Conservation (phyloP, 2,329 filamentous ascomycete species). For the Rutstroemia sp. region DNA sequence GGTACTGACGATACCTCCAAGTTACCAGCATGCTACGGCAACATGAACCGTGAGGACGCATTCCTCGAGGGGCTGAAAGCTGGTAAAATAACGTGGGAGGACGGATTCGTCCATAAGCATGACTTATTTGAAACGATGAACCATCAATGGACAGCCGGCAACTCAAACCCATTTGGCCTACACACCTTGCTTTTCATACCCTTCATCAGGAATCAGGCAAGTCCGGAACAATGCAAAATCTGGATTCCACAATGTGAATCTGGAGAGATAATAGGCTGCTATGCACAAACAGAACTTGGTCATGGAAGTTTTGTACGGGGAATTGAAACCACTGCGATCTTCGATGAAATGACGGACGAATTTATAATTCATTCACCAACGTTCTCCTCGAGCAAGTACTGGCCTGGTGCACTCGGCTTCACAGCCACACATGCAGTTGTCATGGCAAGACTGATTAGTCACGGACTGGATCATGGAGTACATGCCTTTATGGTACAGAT, state of each 20-base stretch:
- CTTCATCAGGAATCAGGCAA: conserved; percentile 8
- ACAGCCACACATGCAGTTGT: conserved; percentile 28
- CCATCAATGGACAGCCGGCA: conserved; percentile 4
- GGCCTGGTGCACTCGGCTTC: conserved; percentile 25
- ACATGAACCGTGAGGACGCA: conserved; percentile 7
- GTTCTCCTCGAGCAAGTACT: conserved; percentile 27
- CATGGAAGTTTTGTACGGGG: conserved; percentile 29
- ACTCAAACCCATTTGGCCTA: conserved; percentile 10
- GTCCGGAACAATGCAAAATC: conserved; percentile 7
- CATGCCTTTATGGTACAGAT: not conserved
- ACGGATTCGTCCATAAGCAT: conserved; percentile 7
- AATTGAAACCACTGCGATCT: conserved; percentile 30
- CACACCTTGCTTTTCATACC: not conserved
- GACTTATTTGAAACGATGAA: conserved; percentile 8
- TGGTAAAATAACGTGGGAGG: conserved; percentile 9
- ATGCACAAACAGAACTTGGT: conserved; percentile 29
- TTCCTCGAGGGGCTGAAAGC: conserved; percentile 10
- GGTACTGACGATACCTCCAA: conserved; percentile 9
- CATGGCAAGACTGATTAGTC: conserved; percentile 27
- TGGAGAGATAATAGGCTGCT: conserved; percentile 26
- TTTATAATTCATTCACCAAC: conserved; percentile 29
- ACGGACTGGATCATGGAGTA: not conserved
- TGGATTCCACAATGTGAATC: conserved; percentile 15
- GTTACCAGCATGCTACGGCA: conserved; percentile 10
- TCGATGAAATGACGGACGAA: conserved; percentile 25